Conservation (phyloP, 768 basidiomycete genomes). For the Tricholoma sp. region DNA sequence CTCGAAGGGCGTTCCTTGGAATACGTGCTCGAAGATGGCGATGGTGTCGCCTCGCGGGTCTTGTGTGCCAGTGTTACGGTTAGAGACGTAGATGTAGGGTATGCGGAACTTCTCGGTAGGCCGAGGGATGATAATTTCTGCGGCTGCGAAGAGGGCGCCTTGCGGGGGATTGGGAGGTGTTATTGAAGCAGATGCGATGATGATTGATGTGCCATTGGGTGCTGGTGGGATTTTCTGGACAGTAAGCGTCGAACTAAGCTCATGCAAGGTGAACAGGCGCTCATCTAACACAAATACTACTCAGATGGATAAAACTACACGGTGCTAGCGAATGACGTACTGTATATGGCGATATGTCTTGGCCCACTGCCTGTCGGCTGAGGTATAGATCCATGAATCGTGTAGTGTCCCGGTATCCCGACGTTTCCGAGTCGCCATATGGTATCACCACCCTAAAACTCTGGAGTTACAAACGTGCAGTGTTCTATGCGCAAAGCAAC, state of each 20-base stretch:
- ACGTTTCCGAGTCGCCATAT: constrained; percentile 54
- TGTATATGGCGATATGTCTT: constrained; percentile 45
- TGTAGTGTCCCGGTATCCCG: constrained; percentile 38
- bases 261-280: constrained; percentile 49
- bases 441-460: constrained; percentile 50
- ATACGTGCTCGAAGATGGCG: constrained; percentile 48
- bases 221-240: constrained; percentile 52
- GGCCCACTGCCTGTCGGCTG: constrained; percentile 46
- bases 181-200: constrained; percentile 47
- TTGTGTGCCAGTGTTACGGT: constrained; percentile 50
- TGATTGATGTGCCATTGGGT: constrained; percentile 43
- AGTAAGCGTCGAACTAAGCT: constrained; percentile 51
- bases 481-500: constrained; percentile 5
- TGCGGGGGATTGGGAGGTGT: constrained; percentile 36
- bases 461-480: neutral
- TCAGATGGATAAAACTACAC: neutral
- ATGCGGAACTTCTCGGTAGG: constrained; percentile 40
- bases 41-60: constrained; percentile 57
- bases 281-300: constrained; percentile 27
- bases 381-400: constrained; percentile 47
- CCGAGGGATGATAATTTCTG: constrained; percentile 58
- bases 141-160: constrained; percentile 45
- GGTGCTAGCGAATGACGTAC: constrained; percentile 16
- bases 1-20: constrained; percentile 14
- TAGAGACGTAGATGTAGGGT: constrained; percentile 62